Evolutionary conservation across 1,284 basidiomycete species (phyloP).

Genomic region (Termitomyces sp.): DNA sequence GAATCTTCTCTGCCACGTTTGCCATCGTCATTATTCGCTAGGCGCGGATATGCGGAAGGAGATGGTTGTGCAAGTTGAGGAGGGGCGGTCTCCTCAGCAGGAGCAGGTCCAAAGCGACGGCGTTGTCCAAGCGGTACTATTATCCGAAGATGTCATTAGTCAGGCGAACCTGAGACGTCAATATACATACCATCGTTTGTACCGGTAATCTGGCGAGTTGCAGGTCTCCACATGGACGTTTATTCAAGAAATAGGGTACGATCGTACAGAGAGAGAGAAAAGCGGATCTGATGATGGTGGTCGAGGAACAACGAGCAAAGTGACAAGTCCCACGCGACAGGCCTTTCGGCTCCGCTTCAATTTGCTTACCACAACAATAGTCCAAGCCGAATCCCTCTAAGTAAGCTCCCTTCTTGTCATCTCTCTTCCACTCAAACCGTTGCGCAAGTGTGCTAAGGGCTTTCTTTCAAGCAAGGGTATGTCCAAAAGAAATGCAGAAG

Average conservation of each 20-base stretch:
- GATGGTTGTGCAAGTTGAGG: conserved; percentile 82
- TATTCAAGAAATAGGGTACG: conserved; percentile 33
- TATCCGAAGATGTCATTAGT: conserved; percentile 17
- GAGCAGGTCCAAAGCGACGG: conserved; percentile 84
- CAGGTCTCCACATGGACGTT: conserved; percentile 78
- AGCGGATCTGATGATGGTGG: conserved; percentile 22
- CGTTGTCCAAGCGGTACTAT: conserved; percentile 76
- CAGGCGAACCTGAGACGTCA: conserved; percentile 8
- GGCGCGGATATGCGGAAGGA: conserved; percentile 76
- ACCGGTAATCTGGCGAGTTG: conserved; percentile 76
- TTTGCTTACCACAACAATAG: conserved; percentile 14
- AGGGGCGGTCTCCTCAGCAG: conserved; percentile 66
- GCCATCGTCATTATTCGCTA: conserved; percentile 44
- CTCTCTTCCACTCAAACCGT: not conserved
- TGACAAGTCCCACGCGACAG: conserved; percentile 10
- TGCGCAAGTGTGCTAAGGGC: not conserved
- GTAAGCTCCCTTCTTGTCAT: not conserved
- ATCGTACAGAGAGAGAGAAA: conserved; percentile 20
- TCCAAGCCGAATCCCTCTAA: not conserved
- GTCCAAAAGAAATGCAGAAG: conserved; percentile 49
- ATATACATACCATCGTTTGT: conserved; percentile 68
- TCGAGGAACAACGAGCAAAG: conserved; percentile 20
- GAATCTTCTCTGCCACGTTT: conserved; percentile 60
- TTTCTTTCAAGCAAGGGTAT: conserved; percentile 21
- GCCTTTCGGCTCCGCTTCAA: conserved; percentile 28